Percentiles rank a stretch among this genome's conserved stretches.
Conservation (phyloP, 805 yeast genomes). For the Starmerella sirachaensis region DNA sequence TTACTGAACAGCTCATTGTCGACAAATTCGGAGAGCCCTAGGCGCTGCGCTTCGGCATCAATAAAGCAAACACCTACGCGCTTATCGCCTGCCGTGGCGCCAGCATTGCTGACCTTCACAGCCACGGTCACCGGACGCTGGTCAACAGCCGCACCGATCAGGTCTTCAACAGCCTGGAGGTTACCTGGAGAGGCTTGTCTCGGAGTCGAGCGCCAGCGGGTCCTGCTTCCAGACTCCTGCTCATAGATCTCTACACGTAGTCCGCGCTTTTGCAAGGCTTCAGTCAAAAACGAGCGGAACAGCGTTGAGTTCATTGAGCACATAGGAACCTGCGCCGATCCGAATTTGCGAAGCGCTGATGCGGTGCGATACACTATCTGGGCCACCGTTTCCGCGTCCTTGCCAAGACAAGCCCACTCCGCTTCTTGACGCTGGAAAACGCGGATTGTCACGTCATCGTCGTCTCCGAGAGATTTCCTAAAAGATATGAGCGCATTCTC, state of each 20-base stretch:
- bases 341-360: slow-evolving; percentile 53
- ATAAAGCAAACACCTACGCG: slow-evolving; percentile 69
- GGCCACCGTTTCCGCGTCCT: slow-evolving; percentile 74
- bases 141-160: slow-evolving; percentile 39
- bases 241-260: slow-evolving; percentile 72
- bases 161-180: slow-evolving; percentile 60
- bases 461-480: slow-evolving; percentile 16
- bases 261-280: slow-evolving; percentile 57
- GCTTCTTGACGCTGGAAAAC: slow-evolving; percentile 65
- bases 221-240: slow-evolving; percentile 29
- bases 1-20: slow-evolving; percentile 85
- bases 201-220: slow-evolving; percentile 42
- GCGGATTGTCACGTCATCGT: slow-evolving; percentile 34
- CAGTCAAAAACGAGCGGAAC: slow-evolving; percentile 49
- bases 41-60: slow-evolving; percentile 52
- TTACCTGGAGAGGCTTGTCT: slow-evolving; percentile 80
- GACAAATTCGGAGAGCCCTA: slow-evolving; percentile 66
- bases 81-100: slow-evolving; percentile 33
- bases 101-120: slow-evolving; percentile 31
- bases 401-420: slow-evolving; percentile 60
- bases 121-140: slow-evolving; percentile 46
- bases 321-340: slow-evolving; percentile 31
- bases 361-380: slow-evolving; percentile 73
- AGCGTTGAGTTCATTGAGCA: slow-evolving; percentile 63
- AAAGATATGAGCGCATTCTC: slow-evolving; percentile 30